phyloP scores from a whole-genome alignment of 2,329 filamentous ascomycete genomes.

The Monilinia vaccinii-corymbosi region DNA sequence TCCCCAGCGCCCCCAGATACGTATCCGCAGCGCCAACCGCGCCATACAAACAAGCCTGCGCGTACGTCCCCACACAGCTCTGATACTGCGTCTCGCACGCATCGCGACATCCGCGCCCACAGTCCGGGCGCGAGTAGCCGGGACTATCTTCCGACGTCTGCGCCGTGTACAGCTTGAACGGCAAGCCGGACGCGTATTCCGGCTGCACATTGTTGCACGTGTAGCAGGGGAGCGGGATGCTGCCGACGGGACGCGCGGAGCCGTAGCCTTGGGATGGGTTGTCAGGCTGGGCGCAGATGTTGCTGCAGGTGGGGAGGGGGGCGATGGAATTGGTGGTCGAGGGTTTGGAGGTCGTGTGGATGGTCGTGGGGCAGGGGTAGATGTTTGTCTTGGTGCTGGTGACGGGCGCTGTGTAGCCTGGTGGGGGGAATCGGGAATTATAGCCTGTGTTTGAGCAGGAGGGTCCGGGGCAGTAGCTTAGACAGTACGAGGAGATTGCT shows the following conservation, averaged over 20 bases:
- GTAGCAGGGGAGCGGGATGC: slow-evolving; percentile 42
- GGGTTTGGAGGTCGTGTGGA: slow-evolving; percentile 26
- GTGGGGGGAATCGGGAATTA: slow-evolving; percentile 35
- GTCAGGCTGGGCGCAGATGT: slow-evolving; percentile 43
- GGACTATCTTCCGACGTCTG: slow-evolving; percentile 36
- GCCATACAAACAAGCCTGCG: slow-evolving; percentile 36
- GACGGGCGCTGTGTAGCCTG: slow-evolving; percentile 32
- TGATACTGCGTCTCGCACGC: slow-evolving; percentile 46
- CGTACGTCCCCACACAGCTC: slow-evolving; percentile 40
- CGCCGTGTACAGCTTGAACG: slow-evolving; percentile 45
- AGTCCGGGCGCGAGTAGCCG: slow-evolving; percentile 34
- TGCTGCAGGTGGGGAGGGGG: slow-evolving; percentile 38
- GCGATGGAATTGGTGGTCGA: slow-evolving; percentile 29
- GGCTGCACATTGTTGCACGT: slow-evolving; percentile 43
- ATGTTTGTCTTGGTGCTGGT: slow-evolving; percentile 32
- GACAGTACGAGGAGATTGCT: slow-evolving; percentile 38
- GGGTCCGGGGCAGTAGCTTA: slow-evolving; percentile 29
- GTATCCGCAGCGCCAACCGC: slow-evolving; percentile 17
- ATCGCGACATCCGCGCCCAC: slow-evolving; percentile 38
- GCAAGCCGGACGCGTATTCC: slow-evolving; percentile 34
- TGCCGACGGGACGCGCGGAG: slow-evolving; percentile 48
- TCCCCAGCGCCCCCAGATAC: slow-evolving; percentile 29
- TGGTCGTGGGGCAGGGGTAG: slow-evolving; percentile 25
- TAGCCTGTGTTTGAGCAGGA: slow-evolving; percentile 37
- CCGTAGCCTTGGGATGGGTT: slow-evolving; percentile 56